phyloP scores from a whole-genome alignment of 2,329 filamentous ascomycete genomes.

The Aureobasidium subglaciale region DNA sequence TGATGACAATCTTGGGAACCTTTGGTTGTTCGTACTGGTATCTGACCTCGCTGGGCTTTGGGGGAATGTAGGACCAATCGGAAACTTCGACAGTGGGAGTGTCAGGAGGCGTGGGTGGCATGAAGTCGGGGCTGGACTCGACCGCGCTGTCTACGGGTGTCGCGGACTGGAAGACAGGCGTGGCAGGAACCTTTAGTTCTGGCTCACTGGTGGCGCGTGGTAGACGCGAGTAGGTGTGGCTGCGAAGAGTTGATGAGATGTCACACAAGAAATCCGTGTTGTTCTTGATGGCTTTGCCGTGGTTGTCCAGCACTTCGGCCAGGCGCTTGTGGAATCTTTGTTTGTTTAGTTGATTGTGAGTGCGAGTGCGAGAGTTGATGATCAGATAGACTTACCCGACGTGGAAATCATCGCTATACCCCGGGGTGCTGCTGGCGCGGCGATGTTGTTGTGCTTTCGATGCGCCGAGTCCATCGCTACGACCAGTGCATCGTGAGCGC shows the following conservation, averaged over 20 bases:
- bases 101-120: slow-evolving; percentile 10
- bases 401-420: neutral
- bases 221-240: slow-evolving; percentile 1
- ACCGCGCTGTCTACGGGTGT: neutral
- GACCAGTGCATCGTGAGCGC: neutral
- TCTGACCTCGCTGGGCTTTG: slow-evolving; percentile 3
- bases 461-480: slow-evolving; percentile 4
- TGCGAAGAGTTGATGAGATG: neutral
- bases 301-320: slow-evolving; percentile 2
- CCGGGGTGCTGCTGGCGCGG: slow-evolving; percentile 5
- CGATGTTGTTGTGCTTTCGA: neutral
- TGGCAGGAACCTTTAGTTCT: neutral
- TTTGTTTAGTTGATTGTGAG: neutral
- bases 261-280: slow-evolving; percentile 1
- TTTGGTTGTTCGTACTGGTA: neutral
- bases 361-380: neutral
- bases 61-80: neutral
- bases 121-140: slow-evolving; percentile 3
- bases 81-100: slow-evolving; percentile 1
- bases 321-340: slow-evolving; percentile 8
- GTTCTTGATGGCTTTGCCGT: slow-evolving; percentile 6
- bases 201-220: slow-evolving; percentile 4
- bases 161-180: neutral
- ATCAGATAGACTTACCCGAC: neutral
- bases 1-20: slow-evolving; percentile 5